A percentile compares a stretch with the other conserved stretches of the same genome.
Conservation (phyloP, 164 flowering plant genomes). For the Liquidambar formosana region DNA sequence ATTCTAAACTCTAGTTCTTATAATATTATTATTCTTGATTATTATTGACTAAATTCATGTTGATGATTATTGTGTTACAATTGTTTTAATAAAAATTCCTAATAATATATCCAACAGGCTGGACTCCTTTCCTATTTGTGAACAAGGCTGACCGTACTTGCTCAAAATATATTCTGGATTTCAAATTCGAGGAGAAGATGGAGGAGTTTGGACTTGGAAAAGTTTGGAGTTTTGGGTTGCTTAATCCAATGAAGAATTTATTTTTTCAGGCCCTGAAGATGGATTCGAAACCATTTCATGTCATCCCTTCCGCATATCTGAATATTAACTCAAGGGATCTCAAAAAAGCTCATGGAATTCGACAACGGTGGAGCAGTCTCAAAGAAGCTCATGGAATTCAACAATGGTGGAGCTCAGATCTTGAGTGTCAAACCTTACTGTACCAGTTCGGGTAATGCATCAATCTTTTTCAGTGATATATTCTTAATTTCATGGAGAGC, state of each 20-base stretch:
- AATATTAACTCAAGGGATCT: slow-evolving; percentile 21
- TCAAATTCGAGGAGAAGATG: slow-evolving; percentile 67
- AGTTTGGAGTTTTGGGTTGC: slow-evolving; percentile 57
- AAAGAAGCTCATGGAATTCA: slow-evolving; percentile 36
- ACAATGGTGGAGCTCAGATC: slow-evolving; percentile 33
- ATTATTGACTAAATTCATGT: no score
- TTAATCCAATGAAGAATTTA: slow-evolving; percentile 49
- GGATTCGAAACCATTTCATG: slow-evolving; percentile 21
- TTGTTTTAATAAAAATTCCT: no score
- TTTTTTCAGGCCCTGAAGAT: slow-evolving; percentile 19
- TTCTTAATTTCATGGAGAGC: no score
- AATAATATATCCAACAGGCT: slow-evolving; percentile 28
- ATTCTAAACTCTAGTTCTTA: no score
- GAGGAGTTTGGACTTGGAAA: slow-evolving; percentile 56
- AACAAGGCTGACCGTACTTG: slow-evolving; percentile 62
- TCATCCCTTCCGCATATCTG: slow-evolving; percentile 31
- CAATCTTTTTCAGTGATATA: no score
- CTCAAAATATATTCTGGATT: slow-evolving; percentile 72
- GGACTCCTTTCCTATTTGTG: slow-evolving; percentile 71
- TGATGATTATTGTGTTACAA: no score
- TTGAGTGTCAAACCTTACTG: slow-evolving; percentile 6
- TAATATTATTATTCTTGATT: no score
- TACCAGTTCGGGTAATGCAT: slow-evolving; percentile 17
- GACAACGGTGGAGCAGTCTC: no score
- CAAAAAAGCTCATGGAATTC: no score